phyloP scores from a whole-genome alignment of 192 early-diverging fungal genomes.

The Phlyctochytrium arcticum region DNA sequence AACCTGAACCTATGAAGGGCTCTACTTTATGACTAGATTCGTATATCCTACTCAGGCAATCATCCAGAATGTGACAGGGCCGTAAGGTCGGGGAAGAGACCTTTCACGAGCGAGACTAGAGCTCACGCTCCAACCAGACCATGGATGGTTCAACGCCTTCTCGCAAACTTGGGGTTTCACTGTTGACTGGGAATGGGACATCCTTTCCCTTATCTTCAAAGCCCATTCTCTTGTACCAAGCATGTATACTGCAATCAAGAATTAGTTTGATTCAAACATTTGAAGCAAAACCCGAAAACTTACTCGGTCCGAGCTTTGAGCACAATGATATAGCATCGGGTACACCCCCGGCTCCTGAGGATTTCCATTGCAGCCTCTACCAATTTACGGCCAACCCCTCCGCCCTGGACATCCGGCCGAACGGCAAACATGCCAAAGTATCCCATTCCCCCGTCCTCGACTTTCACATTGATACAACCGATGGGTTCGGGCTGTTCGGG shows the following conservation, averaged over 20 bases:
- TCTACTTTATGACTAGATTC: too few relatives aligned
- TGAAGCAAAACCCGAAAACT: background rate
- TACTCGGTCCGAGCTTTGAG: background rate
- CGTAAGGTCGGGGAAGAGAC: too few relatives aligned
- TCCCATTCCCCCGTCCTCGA: background rate
- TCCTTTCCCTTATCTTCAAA: background rate
- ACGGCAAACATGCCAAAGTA: slow-evolving; percentile 12
- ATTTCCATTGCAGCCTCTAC: background rate
- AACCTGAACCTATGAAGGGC: too few relatives aligned
- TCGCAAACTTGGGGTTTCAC: background rate
- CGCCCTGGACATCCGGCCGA: background rate
- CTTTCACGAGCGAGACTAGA: too few relatives aligned
- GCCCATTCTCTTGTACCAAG: background rate
- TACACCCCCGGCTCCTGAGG: background rate
- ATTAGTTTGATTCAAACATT: background rate
- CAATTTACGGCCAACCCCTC: background rate
- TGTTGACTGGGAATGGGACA: background rate
- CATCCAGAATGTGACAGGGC: too few relatives aligned
- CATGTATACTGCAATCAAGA: background rate
- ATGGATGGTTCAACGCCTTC: background rate
- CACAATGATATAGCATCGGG: background rate
- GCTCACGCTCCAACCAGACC: background rate
- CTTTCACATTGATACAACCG: background rate
- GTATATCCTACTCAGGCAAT: too few relatives aligned
- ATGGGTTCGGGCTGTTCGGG: background rate